phyloP scores from a whole-genome alignment of 352 stramenopile genomes.

The Globisporangium canariense region DNA sequence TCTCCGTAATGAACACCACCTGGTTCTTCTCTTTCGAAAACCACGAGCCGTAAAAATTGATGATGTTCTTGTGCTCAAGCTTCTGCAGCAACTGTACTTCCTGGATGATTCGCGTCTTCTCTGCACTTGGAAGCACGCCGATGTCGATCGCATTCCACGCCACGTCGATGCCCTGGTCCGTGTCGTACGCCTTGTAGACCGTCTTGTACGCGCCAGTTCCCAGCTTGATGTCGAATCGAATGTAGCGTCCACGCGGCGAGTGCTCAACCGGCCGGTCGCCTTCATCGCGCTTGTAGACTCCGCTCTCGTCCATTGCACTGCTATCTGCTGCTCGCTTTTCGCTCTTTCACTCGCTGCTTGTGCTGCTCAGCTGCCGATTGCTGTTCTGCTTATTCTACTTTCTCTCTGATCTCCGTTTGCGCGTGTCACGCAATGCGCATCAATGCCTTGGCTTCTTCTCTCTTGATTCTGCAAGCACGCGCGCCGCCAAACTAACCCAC shows the following conservation, averaged over 20 bases:
- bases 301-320: constrained; percentile 50
- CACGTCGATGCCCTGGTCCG: constrained; percentile 98
- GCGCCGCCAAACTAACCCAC: neutral
- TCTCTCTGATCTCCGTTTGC: neutral
- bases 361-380: neutral
- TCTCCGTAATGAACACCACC: constrained; percentile 99
- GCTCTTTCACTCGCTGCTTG: neutral
- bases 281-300: constrained; percentile 73
- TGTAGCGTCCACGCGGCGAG: constrained; percentile 80
- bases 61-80: constrained; percentile 99
- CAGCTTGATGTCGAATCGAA: constrained; percentile 83
- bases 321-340: constrained; percentile 3
- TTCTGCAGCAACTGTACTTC: constrained; percentile 96
- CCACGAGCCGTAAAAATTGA: constrained; percentile 99
- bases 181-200: constrained; percentile 96
- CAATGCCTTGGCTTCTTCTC: constrained; percentile 1
- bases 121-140: constrained; percentile 91
- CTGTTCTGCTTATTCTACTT: neutral
- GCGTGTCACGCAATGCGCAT: constrained; percentile 14
- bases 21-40: constrained; percentile 98
- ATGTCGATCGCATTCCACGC: constrained; percentile 99
- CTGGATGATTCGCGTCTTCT: constrained; percentile 96
- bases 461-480: neutral
- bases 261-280: constrained; percentile 72
- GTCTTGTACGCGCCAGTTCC: constrained; percentile 87